Percentiles rank a stretch among this genome's conserved stretches.
phyloP scores from a whole-genome alignment of 2,329 filamentous ascomycete species.

The Cordyceps fumosorosea region DNA sequence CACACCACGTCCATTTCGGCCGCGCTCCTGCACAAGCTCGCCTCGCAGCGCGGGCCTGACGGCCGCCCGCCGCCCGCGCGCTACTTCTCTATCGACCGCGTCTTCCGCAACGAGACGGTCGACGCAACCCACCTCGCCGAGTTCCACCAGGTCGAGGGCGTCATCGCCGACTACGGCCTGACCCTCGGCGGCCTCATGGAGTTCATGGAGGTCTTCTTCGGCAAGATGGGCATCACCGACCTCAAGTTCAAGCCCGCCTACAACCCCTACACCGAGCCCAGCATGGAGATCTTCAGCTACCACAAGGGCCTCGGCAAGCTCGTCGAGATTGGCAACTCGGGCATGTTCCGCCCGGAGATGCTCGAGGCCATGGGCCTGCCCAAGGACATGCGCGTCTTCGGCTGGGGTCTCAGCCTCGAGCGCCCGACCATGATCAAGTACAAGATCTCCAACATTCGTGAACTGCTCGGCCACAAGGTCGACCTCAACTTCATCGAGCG shows the following conservation, averaged over 20 bases:
- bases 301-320: conserved; percentile 79
- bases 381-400: conserved; percentile 86
- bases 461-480: conserved; percentile 90
- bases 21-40: conserved; percentile 84
- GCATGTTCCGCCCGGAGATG: conserved; percentile 99
- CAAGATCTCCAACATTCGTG: conserved; percentile 81
- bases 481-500: conserved; percentile 87
- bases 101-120: conserved; percentile 96
- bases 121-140: conserved; percentile 95
- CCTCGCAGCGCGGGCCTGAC: conserved; percentile 69
- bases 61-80: conserved; percentile 63
- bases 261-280: conserved; percentile 91
- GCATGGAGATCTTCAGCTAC: conserved; percentile 97
- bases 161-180: conserved; percentile 93
- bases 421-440: conserved; percentile 98
- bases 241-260: conserved; percentile 93
- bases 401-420: conserved; percentile 87
- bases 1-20: conserved; percentile 93
- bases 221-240: conserved; percentile 80
- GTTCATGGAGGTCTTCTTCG: conserved; percentile 93
- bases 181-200: conserved; percentile 88
- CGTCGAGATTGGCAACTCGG: conserved; percentile 95
- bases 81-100: conserved; percentile 97
- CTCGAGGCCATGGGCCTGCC: conserved; percentile 89
- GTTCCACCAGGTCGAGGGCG: conserved; percentile 98